phyloP scores from a whole-genome alignment of 805 yeast genomes.

The Wickerhamomyces chaumierensis region DNA sequence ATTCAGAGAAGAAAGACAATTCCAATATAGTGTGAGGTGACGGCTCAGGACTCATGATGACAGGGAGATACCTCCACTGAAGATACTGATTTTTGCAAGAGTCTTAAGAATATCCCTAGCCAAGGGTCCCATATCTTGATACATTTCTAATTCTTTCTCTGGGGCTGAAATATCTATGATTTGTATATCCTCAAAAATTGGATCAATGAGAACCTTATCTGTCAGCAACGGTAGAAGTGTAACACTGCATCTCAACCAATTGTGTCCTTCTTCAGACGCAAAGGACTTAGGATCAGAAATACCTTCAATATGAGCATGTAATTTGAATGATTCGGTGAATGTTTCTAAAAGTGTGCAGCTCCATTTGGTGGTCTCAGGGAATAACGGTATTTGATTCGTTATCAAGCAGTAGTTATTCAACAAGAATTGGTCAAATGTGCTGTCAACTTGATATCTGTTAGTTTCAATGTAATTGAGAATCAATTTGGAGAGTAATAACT shows the following conservation, averaged over 20 bases:
- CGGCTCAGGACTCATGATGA: background rate
- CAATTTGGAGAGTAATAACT: constrained; percentile 2
- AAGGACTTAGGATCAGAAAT: constrained; percentile 3
- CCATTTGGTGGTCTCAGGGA: constrained; percentile 1
- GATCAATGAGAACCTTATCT: constrained; percentile 11
- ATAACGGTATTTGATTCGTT: background rate
- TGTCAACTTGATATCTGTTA: constrained; percentile 2
- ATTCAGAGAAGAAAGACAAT: too few relatives aligned
- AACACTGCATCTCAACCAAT: constrained; percentile 17
- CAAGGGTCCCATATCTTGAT: background rate
- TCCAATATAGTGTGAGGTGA: background rate
- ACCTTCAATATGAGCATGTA: constrained; percentile 1
- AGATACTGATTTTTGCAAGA: background rate
- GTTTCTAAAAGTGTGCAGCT: constrained; percentile 1
- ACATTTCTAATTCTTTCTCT: background rate
- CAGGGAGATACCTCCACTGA: background rate
- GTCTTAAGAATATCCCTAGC: background rate
- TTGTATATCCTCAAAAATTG: constrained; percentile 12
- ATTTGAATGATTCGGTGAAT: constrained; percentile 13
- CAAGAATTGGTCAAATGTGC: constrained; percentile 10
- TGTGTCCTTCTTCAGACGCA: constrained; percentile 7
- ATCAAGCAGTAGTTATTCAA: constrained; percentile 2
- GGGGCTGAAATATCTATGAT: constrained; percentile 12
- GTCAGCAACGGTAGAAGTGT: constrained; percentile 13
- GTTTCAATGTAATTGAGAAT: constrained; percentile 8